Conservation (phyloP, 345 rosid species). For the Citrus mangshanensis region DNA sequence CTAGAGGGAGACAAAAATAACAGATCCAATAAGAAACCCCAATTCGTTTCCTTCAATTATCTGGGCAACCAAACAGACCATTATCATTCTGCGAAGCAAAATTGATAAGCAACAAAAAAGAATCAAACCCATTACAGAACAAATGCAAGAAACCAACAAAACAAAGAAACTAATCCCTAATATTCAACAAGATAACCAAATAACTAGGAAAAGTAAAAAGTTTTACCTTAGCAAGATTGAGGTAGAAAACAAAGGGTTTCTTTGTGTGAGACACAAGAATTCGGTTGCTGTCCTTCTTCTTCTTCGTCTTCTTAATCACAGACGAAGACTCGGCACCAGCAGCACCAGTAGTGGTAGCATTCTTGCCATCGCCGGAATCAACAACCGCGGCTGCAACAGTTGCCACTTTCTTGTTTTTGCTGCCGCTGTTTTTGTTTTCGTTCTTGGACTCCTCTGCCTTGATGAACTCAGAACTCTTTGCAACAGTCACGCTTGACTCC, state of each 20-base stretch:
- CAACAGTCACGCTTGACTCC: conserved; percentile 16
- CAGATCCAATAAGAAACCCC: background rate
- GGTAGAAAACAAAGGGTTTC: conserved; percentile 39
- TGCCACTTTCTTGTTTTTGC: background rate
- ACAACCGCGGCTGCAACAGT: background rate
- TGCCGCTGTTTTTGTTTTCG: background rate
- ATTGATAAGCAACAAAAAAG: background rate
- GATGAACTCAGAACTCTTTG: background rate
- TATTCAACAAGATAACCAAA: background rate
- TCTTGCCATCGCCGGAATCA: background rate
- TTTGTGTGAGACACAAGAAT: conserved; percentile 35
- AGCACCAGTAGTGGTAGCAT: background rate
- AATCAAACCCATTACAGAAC: background rate
- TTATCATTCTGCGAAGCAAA: background rate
- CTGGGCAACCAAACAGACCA: background rate
- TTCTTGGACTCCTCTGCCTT: conserved; percentile 11
- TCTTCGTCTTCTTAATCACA: conserved; percentile 11
- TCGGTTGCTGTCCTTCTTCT: conserved; percentile 9
- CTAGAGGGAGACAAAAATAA: background rate
- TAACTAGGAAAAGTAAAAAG: background rate
- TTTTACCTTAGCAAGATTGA: conserved; percentile 35
- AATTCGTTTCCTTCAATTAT: background rate
- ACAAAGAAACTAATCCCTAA: background rate
- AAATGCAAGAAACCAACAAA: background rate
- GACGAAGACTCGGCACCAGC: background rate